Percentiles rank a stretch among this genome's conserved stretches.
These are phyloP conservation scores for Escallonia herrerae DNA, from an alignment of 129 eudicot species.

Conservation along the genomic window DNA sequence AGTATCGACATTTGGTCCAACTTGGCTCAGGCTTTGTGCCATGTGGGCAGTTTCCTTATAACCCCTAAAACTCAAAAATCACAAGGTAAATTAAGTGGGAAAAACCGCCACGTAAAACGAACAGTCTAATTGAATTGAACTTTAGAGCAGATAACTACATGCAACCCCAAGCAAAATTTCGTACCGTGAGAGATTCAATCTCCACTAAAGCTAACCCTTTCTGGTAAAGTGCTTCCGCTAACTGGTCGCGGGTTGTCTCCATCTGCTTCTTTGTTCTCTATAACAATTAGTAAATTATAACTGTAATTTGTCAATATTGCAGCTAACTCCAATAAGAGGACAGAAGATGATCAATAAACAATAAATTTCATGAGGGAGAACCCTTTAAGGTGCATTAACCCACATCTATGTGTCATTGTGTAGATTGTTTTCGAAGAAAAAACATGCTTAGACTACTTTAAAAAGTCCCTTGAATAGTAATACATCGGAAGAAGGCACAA, in stretches of 20 bases:
- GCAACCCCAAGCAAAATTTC: not conserved
- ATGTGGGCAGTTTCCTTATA: too few species aligned
- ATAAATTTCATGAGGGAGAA: not conserved
- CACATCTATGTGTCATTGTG: too few species aligned
- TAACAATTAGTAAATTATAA: not conserved
- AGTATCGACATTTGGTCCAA: too few species aligned
- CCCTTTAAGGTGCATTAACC: not conserved
- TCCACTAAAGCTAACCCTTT: constrained; percentile 90
- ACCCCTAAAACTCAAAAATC: too few species aligned
- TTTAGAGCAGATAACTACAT: not conserved
- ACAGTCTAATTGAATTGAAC: not conserved
- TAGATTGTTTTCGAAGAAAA: too few species aligned
- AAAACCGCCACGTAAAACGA: too few species aligned
- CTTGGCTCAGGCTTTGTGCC: too few species aligned
- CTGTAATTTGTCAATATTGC: not conserved
- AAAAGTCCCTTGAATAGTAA: not conserved
- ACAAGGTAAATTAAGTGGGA: too few species aligned
- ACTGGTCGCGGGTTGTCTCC: constrained; percentile 83
- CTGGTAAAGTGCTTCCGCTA: constrained; percentile 87
- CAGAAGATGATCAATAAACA: not conserved
- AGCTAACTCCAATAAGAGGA: not conserved
- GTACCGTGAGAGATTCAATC: constrained; percentile 62
- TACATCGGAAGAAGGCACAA: not conserved
- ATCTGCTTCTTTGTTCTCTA: constrained; percentile 75
- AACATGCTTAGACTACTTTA: too few species aligned